These are phyloP conservation scores for Acacia melanoxylon DNA, from an alignment of 306 rosid species.

Conservation along the genomic window DNA sequence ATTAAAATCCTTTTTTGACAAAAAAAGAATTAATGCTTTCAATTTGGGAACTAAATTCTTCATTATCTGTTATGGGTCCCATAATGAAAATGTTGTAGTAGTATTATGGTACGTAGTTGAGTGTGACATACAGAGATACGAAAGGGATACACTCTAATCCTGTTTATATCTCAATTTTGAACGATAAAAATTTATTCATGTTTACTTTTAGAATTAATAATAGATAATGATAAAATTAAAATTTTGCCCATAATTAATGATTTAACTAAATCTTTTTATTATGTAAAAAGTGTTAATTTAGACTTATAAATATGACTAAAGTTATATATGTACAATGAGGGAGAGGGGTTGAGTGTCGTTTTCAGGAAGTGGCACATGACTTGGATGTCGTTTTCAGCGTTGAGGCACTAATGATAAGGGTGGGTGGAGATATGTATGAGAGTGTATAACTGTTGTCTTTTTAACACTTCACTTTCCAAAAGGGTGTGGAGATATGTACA, in stretches of 20 bases:
- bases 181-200: too few relatives aligned
- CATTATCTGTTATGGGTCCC: neutral
- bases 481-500: too few relatives aligned
- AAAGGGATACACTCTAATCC: too few relatives aligned
- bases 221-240: too few relatives aligned
- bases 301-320: too few relatives aligned
- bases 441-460: too few relatives aligned
- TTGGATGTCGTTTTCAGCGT: neutral
- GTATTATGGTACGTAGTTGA: neutral
- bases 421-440: neutral
- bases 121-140: neutral
- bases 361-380: neutral
- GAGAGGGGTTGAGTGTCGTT: neutral
- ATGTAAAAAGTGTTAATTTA: too few relatives aligned
- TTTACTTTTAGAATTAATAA: too few relatives aligned
- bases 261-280: rapidly evolving
- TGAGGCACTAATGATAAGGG: neutral
- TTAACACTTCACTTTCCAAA: too few relatives aligned
- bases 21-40: neutral
- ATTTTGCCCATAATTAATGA: too few relatives aligned
- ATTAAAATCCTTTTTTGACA: neutral
- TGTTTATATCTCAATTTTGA: too few relatives aligned
- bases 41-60: neutral
- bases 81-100: neutral
- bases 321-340: neutral